A percentile compares a stretch with the other conserved stretches of the same genome.
Conservation (phyloP, 2,329 filamentous ascomycete species). For the Didymella pomorum region DNA sequence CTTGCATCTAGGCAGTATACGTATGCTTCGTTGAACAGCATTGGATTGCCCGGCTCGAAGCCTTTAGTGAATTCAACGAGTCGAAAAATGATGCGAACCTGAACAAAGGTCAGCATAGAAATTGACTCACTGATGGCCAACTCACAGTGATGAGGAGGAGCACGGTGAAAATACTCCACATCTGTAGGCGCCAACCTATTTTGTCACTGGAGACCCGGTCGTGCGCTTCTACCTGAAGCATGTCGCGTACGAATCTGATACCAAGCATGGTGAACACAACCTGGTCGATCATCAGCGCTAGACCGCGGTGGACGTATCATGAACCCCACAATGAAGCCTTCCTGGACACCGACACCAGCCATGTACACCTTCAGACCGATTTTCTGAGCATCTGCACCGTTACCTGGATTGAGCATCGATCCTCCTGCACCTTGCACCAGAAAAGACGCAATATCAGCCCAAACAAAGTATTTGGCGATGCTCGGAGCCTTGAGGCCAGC, state of each 20-base stretch:
- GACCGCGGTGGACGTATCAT: no score
- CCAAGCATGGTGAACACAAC: background rate
- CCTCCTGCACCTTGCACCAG: background rate
- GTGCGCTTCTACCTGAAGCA: background rate
- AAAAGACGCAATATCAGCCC: background rate
- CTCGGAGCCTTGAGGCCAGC: background rate
- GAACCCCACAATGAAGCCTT: constrained; percentile 41
- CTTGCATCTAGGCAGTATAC: background rate
- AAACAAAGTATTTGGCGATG: background rate
- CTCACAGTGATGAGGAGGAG: background rate
- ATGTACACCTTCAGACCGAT: constrained; percentile 44
- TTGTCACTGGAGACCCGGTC: background rate
- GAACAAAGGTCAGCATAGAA: background rate
- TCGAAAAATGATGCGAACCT: background rate
- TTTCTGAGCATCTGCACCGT: background rate
- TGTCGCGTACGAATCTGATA: background rate
- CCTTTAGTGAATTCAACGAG: background rate
- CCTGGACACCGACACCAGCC: constrained; percentile 37
- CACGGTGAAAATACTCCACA: constrained; percentile 7
- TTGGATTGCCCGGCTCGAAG: background rate
- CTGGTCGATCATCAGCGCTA: background rate
- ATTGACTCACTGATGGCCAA: background rate
- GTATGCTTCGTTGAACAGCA: background rate
- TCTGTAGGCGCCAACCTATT: constrained; percentile 3
- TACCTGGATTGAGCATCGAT: background rate